These are phyloP conservation scores for Penicillium sp. DNA, from an alignment of 2,329 filamentous ascomycete species.

Conservation along the genomic window DNA sequence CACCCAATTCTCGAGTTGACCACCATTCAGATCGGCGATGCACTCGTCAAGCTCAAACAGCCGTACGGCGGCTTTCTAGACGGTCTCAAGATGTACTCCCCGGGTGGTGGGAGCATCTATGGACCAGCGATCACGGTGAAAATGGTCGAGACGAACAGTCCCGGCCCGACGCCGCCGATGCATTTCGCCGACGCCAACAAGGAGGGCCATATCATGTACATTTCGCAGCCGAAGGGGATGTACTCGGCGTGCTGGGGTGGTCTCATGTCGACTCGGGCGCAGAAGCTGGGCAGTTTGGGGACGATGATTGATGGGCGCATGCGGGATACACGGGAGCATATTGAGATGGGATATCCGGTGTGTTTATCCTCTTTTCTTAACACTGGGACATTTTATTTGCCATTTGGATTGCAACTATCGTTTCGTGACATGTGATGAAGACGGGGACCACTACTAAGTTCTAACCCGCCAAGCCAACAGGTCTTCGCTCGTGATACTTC, in stretches of 20 bases:
- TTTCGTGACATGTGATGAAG: too few relatives aligned
- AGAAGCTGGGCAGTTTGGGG: conserved; percentile 13
- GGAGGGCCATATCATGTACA: conserved; percentile 21
- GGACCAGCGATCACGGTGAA: conserved; percentile 19
- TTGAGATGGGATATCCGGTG: conserved; percentile 18
- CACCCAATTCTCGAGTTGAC: too few relatives aligned
- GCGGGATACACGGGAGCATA: conserved; percentile 15
- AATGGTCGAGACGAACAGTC: conserved; percentile 18
- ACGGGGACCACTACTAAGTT: neutral
- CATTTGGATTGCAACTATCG: too few relatives aligned
- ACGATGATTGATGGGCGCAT: conserved; percentile 19
- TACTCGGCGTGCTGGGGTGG: conserved; percentile 19
- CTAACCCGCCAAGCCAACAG: neutral
- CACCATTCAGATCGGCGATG: conserved; percentile 15
- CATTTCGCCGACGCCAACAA: conserved; percentile 21
- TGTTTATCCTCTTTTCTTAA: neutral
- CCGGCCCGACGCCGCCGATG: conserved; percentile 11
- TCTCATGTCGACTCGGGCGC: conserved; percentile 18
- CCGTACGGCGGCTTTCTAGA: conserved; percentile 19
- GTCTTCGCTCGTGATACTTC: conserved; percentile 17
- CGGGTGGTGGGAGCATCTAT: conserved; percentile 11
- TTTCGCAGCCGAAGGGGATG: conserved; percentile 17
- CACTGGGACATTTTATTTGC: neutral
- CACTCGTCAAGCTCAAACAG: conserved; percentile 19
- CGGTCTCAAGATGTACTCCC: conserved; percentile 18